A percentile compares a stretch with the other conserved stretches of the same genome.
phyloP scores from a whole-genome alignment of 1,139 yeast species.

The Yamadazyma songkhlaensis region DNA sequence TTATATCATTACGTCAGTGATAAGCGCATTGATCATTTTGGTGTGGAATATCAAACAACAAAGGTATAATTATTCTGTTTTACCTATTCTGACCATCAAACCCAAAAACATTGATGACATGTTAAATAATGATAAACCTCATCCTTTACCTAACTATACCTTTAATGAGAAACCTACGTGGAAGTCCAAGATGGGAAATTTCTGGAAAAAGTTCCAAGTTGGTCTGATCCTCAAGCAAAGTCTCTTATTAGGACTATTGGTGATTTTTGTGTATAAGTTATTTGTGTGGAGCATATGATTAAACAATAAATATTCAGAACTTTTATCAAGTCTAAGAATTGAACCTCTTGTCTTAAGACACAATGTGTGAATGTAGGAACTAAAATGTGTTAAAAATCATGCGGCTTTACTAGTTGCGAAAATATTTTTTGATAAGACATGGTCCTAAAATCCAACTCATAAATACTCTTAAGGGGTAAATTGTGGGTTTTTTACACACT shows the following conservation, averaged over 20 bases:
- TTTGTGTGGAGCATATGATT: slow-evolving; percentile 5
- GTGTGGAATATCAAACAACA: slow-evolving; percentile 29
- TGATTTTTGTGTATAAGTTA: slow-evolving; percentile 18
- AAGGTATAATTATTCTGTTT: slow-evolving; percentile 13
- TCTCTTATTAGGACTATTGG: slow-evolving; percentile 15
- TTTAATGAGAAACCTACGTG: background rate
- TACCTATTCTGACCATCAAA: slow-evolving; percentile 13
- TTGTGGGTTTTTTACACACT: no score
- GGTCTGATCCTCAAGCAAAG: slow-evolving; percentile 19
- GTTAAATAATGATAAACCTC: slow-evolving; percentile 22
- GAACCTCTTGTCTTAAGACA: no score
- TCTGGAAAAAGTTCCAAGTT: slow-evolving; percentile 14
- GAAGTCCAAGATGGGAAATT: background rate
- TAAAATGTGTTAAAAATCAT: slow-evolving; percentile 9
- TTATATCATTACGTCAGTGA: slow-evolving; percentile 38
- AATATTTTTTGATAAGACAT: background rate
- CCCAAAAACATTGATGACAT: slow-evolving; percentile 22
- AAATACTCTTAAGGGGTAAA: no score
- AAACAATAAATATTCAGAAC: no score
- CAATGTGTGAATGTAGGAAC: background rate
- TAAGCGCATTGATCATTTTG: slow-evolving; percentile 27
- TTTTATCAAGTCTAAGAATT: no score
- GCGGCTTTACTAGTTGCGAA: slow-evolving; percentile 9
- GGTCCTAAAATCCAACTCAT: no score
- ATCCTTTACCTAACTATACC: slow-evolving; percentile 9